Evolutionary conservation across 306 rosid genomes (phyloP), one percentile per base, ranked within the genome.

Genomic region (Cicer chorassanicum): DNA sequence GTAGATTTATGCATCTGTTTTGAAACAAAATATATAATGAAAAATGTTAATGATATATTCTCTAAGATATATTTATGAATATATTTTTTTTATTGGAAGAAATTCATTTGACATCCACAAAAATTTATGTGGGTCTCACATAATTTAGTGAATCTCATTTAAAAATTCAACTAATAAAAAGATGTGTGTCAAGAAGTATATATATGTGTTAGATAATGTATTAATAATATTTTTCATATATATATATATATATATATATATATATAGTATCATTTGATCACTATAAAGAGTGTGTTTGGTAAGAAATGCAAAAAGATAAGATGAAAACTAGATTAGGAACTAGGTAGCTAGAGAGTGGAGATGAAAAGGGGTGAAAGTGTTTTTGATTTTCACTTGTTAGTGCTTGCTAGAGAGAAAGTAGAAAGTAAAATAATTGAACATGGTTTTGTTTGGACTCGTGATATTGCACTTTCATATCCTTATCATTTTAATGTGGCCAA

Each of bases 391-490:
- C 21, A 62, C 61, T 68, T 61, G 76, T 68, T 61, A 68, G 80
- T 80, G 72, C 38, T 61, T 42, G 44, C 42, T 24, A 60, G n/a
- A 67, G 9, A 59, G 59, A 74, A 73, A 80, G 75, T 46, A 11
- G 13, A 75, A 62, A 74, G 65, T 45, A 66, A 70, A 75, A 75
- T 69, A 51, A 64, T 70, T 51, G 61, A 62, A 62, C 60, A 63
- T 54, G 41, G 68, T 70, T 76, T 70, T 81, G 70, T 63, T 62
- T 81, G 77, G 69, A 63, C 53, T 44, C 7, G 68, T 21, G 21
- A 80, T 15, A 11, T 19, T 65, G 65, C 66, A 68, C 80, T 41
- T 80, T 80, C 43, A 19, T 41, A 19, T 68, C 60, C 50, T 80
- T 49, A 49, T 46, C 53, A 51, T 13, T 64, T 54, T 55, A 61